Base-by-base conservation (phyloP, 2,329 filamentous ascomycete genomes). In the Sphaerostilbella broomeana region DNA sequence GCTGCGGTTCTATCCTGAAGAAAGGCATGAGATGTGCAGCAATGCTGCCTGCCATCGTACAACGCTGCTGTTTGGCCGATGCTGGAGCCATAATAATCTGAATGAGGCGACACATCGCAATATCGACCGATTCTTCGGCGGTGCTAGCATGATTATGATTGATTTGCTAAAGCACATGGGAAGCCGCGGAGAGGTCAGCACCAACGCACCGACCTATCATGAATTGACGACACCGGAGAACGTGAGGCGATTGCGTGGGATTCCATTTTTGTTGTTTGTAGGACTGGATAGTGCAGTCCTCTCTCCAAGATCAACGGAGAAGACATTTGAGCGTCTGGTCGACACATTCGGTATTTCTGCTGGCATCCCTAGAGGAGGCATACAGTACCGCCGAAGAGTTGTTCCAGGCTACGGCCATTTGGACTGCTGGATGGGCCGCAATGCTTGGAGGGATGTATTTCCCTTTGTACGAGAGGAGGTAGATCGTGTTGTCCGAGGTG, bases 31-130 rank as follows among this genome's bases (percentile, higher is more conserved):
- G 59, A 65, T 78, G 3, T 84, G 79, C 62, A 73, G 67, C 53
- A 79, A 70, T 45, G 72, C 73, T 2, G 67, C 67, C 37, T 84
- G 79, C 59, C 79, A 82, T 58, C 70, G 79, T 12, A 65, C 67
- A 38, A 69, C 68, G 5, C 60, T 83, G 17, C 68, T 76, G 11
- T 83, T 81, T 48, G 79, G 78, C 24, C 70, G 75, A 45, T 59
- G 46, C 58, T 84, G 78, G 78, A 77, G 71, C 51, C 79, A 84
- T 56, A 54, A 50, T 4, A 82, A 83, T 54, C 68, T 83, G 20
- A 82, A 81, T 59, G 74, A 75, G 59, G 75, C 72, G 3, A 84
- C 79, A 2, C 79, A 83, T 57, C 61, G 69, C 1, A 71, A 79
- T 51, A 70, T 81, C 32, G 69, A 77, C 54, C 67, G 70, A 21